Base-by-base conservation (phyloP, 1,139 yeast genomes). In the Blastobotrys ciferrii region DNA sequence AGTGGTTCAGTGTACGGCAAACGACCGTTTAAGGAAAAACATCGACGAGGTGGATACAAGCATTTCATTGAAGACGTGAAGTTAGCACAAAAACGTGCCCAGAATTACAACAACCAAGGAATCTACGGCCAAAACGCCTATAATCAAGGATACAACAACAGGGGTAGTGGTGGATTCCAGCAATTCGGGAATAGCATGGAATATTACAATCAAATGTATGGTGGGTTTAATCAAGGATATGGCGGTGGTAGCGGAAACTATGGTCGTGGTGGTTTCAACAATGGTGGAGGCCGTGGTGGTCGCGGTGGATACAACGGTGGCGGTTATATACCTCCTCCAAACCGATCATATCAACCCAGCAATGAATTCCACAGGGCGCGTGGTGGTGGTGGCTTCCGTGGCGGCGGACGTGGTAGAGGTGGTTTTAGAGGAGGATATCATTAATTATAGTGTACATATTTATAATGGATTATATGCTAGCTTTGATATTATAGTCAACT, bases 41-140 rank as follows among this genome's bases (percentile, higher is more conserved):
- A 50, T 53, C 15, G 60, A 30, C 47, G 57, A 35, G 57, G 61
- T 4, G 57, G 58, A 14, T 55, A 62, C 31, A 57, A 58, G 30
- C 53, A 62, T 43, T 57, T 58, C 32, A 17, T 15, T 13, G 40
- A 36, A 3, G 18, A 17, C 14, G 18, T 18, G 13, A 18, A 23
- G 19, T 23, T 28, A 3, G 40, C 17, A 18, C 40, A 17, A 15
- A 36, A 19, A n/a, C 15, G 40, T 7, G 28, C 28, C 9, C 28
- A 23, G 28, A 23, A 9, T 9, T 23, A 23, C 9, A 23, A 23
- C 28, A 23, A 23, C 9, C 28, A 23, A 6, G 28, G 28, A 9
- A 23, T 23, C 9, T 23, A 23, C 9, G 28, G 28, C 9, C 28
- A 23, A 23, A 5, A 23, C 5, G 7, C 25, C 4, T 36, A 36